Evolutionary conservation across 1,284 basidiomycete genomes (phyloP), one percentile per base, ranked within the genome.

Genomic region (Moesziomyces sp.): DNA sequence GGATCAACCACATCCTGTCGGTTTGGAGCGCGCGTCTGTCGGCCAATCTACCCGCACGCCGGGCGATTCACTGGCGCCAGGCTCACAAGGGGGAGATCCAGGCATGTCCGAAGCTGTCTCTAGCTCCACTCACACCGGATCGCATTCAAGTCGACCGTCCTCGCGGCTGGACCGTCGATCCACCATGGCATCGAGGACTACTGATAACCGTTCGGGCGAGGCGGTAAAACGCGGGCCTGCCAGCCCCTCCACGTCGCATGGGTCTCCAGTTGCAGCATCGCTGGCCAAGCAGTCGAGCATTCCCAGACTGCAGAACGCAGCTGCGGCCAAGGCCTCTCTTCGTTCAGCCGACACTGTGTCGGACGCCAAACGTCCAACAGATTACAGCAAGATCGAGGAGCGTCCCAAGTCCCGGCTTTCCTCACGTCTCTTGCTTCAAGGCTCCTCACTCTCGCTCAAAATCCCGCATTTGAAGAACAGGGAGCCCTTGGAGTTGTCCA

Each of bases 391-490:
- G 21, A n/a, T 46, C 19, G 58, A 60, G 2, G 54, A 61, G 8
- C 58, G 58, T 24, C 58, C 64, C 6, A 46, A 26, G 23, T 67
- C 64, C 0, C 64, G 64, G 11, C 54, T 67, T 11, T 53, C 64
- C 3, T 67, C 64, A 3, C 64, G 58, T 18, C 50, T 67, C 26
- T 57, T 46, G 40, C 57, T 67, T 16, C 64, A 67, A 8, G 57
- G 53, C 19, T 24, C 53, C 11, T 30, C 35, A 7, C 60, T 58
- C 54, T 57, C 63, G 5, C 48, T 56, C 45, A 66, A 66, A 34
- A 47, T 66, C 13, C 38, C 63, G 3, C 45, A 48, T 18, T 40
- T 67, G 42, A 67, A 56, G 43, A 11, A 46, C 0, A 67, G 57
- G 58, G 61, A 61, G 34, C 19, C 52, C 13, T 30, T 8, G 35